Conservation (phyloP, 345 rosid species). For the Cardamine resedifolia region DNA sequence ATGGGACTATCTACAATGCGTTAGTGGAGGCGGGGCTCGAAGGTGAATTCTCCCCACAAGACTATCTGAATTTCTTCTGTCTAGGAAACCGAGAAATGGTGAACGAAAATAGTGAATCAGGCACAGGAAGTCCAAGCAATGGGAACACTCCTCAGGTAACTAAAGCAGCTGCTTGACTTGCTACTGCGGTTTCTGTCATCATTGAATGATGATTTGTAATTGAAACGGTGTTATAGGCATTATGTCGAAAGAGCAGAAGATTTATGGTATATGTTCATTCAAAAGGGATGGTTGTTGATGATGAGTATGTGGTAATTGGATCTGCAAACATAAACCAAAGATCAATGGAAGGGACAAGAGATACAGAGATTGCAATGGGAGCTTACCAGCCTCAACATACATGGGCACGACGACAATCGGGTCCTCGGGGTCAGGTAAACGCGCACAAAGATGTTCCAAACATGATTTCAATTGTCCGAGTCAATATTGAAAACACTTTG, state of each 20-base stretch:
- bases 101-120: slow-evolving; percentile 21
- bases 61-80: slow-evolving; percentile 92
- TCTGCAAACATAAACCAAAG: slow-evolving; percentile 98
- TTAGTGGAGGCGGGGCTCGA: slow-evolving; percentile 83
- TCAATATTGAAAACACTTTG: not conserved
- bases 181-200: not conserved
- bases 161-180: not conserved
- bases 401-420: slow-evolving; percentile 61
- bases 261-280: slow-evolving; percentile 98
- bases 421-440: slow-evolving; percentile 82
- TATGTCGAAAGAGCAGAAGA: slow-evolving; percentile 58
- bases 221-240: slow-evolving; percentile 46
- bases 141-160: slow-evolving; percentile 71
- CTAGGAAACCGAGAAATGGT: slow-evolving; percentile 80
- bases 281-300: slow-evolving; percentile 96
- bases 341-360: slow-evolving; percentile 95
- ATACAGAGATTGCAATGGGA: slow-evolving; percentile 98
- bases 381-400: slow-evolving; percentile 93
- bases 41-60: slow-evolving; percentile 63
- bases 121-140: slow-evolving; percentile 43
- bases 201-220: not conserved
- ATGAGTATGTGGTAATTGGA: slow-evolving; percentile 79
- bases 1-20: slow-evolving; percentile 84
- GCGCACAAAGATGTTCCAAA: not conserved
- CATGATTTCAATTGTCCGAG: not conserved